phyloP scores from a whole-genome alignment of 2,329 filamentous ascomycete genomes.

The Exophiala xenobiotica region DNA sequence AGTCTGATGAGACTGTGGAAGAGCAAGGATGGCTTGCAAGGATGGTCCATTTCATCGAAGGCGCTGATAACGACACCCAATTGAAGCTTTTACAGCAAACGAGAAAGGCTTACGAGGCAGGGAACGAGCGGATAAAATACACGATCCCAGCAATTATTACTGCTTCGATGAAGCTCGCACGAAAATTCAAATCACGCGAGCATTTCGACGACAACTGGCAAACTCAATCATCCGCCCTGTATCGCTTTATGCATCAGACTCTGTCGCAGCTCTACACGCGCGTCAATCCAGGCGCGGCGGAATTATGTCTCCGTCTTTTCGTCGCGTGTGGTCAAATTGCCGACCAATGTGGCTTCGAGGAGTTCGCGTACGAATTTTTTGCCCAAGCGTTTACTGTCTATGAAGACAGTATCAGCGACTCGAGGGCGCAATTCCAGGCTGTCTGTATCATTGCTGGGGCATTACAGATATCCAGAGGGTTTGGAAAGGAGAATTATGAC shows the following conservation, averaged over 20 bases:
- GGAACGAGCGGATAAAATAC: constrained; percentile 92
- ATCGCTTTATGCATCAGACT: constrained; percentile 91
- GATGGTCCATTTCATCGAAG: constrained; percentile 82
- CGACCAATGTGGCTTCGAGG: constrained; percentile 86
- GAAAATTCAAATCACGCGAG: constrained; percentile 84
- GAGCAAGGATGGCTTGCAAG: constrained; percentile 96
- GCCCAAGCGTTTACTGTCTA: constrained; percentile 98
- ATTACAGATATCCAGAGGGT: constrained; percentile 83
- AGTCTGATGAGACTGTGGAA: constrained; percentile 96
- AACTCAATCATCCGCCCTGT: constrained; percentile 73
- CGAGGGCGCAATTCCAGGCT: constrained; percentile 94
- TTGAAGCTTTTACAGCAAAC: constrained; percentile 84
- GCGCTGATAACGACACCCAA: constrained; percentile 85
- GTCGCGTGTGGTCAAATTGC: constrained; percentile 89
- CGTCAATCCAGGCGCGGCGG: constrained; percentile 77
- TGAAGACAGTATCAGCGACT: constrained; percentile 93
- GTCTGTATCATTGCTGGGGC: constrained; percentile 91
- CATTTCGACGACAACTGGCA: constrained; percentile 78
- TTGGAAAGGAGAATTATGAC: constrained; percentile 96
- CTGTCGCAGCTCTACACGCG: constrained; percentile 85
- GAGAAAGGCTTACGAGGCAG: constrained; percentile 82
- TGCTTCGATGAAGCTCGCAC: constrained; percentile 81
- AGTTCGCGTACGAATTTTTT: constrained; percentile 97
- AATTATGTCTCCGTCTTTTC: constrained; percentile 85
- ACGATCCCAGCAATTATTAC: constrained; percentile 93